Evolutionary conservation across 192 early-diverging fungal genomes (phyloP), one percentile per base, ranked within the genome.

Genomic region (Umbelopsis vinacea): DNA sequence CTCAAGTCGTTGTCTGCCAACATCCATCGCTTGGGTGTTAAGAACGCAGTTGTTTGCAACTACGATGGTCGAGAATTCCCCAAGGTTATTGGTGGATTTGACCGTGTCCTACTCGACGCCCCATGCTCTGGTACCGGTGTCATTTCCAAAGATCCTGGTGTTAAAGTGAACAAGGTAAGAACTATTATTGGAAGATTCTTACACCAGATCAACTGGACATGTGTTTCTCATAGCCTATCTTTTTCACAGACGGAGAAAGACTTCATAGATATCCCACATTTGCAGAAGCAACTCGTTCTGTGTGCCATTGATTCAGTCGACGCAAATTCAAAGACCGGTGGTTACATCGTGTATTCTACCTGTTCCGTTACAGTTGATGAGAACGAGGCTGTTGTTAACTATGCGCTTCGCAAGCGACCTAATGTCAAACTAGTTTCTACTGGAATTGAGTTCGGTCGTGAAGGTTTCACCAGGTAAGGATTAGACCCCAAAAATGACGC

Each of bases 101-200:
- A 99, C 75, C 91, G 98, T 68, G 94, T 99, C 1, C 86, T 99
- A 22, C 82, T 99, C 19, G 98, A 99, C 81, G 96, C 98, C 0
- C 98, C 98, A n/a, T 99, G 98, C 86, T 91, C 89, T 67, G 98
- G 98, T 68, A 99, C 98, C 0, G 98, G 98, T 23, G 97, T 99
- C 72, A 99, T 99, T 78, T 94, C 97, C 73, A 99, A 99, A 78
- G 98, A 99, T 82, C 91, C 92, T 0, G 90, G 92, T 21, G 95
- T 98, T 66, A 99, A 99, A 77, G 84, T 92, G 26, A 98, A 96
- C 89, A 99, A 99, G 76, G 78, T 80, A 70, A 45, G 57, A n/a
- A 24, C 19, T 45, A n/a, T 12, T 45, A 21, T 68, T 29, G 21
- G 9, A 19, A 7, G n/a, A 48, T 45, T 15, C 3, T 43, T 7